Conservation (phyloP, 2,329 filamentous ascomycete species). For the Talaromyces sp. region DNA sequence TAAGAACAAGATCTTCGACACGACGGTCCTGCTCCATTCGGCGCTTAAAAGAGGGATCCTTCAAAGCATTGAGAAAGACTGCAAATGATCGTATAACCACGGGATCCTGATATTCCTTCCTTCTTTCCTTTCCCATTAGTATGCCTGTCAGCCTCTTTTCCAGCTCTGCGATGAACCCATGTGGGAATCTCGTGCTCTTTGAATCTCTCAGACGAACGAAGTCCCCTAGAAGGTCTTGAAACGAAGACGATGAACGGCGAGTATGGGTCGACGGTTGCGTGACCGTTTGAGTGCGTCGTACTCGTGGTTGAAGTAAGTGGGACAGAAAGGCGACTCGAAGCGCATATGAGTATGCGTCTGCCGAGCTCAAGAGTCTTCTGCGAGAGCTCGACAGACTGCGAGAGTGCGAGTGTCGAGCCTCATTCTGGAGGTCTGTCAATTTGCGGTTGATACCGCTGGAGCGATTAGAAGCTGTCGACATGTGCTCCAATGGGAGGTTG, state of each 20-base stretch:
- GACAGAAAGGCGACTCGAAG: constrained; percentile 86
- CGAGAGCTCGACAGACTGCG: constrained; percentile 40
- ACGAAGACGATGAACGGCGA: constrained; percentile 65
- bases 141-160: constrained; percentile 78
- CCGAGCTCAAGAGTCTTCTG: constrained; percentile 45
- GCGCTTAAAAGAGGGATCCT: constrained; percentile 80
- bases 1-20: constrained; percentile 86
- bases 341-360: constrained; percentile 88
- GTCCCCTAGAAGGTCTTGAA: constrained; percentile 84
- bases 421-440: constrained; percentile 44
- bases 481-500: constrained; percentile 26
- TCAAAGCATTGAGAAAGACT: constrained; percentile 88
- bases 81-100: constrained; percentile 90
- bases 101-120: constrained; percentile 87
- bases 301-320: constrained; percentile 85
- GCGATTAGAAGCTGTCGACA: constrained; percentile 45
- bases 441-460: constrained; percentile 44
- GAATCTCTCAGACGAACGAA: constrained; percentile 64
- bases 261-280: constrained; percentile 57
- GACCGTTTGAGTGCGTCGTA: constrained; percentile 84
- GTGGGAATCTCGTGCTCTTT: constrained; percentile 66
- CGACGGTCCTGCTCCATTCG: constrained; percentile 90
- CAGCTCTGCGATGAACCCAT: constrained; percentile 64
- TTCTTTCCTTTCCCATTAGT: constrained; percentile 71
- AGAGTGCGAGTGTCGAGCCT: constrained; percentile 37